A percentile compares a stretch with the other conserved stretches of the same genome.
Conservation (phyloP, 352 stramenopile genomes). For the Globisporangium okanoganense region DNA sequence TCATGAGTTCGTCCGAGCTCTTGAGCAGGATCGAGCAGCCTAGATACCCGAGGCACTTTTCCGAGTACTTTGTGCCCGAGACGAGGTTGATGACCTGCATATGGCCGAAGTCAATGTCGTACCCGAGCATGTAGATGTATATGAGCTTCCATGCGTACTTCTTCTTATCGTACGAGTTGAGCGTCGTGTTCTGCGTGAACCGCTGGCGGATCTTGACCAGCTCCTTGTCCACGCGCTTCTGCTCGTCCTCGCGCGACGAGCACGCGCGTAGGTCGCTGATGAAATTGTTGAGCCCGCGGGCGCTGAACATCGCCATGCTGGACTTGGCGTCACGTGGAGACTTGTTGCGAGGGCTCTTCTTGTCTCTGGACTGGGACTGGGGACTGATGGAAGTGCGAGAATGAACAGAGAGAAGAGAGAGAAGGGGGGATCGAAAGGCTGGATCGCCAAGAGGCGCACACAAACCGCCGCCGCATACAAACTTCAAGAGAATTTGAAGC, state of each 20-base stretch:
- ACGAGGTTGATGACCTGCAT: slow-evolving; percentile 97
- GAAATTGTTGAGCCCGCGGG: slow-evolving; percentile 79
- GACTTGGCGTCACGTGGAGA: slow-evolving; percentile 1
- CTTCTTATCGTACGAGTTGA: slow-evolving; percentile 97
- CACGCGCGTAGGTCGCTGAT: slow-evolving; percentile 75
- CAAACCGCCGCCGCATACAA: slow-evolving; percentile 1
- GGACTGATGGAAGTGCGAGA: slow-evolving; percentile 3
- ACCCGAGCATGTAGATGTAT: slow-evolving; percentile 99
- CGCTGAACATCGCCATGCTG: slow-evolving; percentile 76
- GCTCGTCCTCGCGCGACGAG: slow-evolving; percentile 91
- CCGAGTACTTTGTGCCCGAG: slow-evolving; percentile 90
- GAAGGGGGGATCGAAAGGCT: not conserved
- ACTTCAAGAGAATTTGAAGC: not conserved
- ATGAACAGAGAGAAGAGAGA: not conserved
- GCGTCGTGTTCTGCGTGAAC: slow-evolving; percentile 85
- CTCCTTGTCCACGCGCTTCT: slow-evolving; percentile 96
- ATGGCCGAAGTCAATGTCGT: slow-evolving; percentile 99
- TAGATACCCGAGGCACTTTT: slow-evolving; percentile 96
- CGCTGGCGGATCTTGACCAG: slow-evolving; percentile 97
- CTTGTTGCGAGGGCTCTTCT: not conserved
- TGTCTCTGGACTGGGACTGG: not conserved
- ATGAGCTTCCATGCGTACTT: slow-evolving; percentile 99
- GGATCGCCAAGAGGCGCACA: not conserved
- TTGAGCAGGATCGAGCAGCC: slow-evolving; percentile 95
- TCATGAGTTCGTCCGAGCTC: slow-evolving; percentile 84